Evolutionary conservation across 805 yeast genomes (phyloP), one percentile per base, ranked within the genome.

Genomic region (Wickerhamiella allomyrinae): DNA sequence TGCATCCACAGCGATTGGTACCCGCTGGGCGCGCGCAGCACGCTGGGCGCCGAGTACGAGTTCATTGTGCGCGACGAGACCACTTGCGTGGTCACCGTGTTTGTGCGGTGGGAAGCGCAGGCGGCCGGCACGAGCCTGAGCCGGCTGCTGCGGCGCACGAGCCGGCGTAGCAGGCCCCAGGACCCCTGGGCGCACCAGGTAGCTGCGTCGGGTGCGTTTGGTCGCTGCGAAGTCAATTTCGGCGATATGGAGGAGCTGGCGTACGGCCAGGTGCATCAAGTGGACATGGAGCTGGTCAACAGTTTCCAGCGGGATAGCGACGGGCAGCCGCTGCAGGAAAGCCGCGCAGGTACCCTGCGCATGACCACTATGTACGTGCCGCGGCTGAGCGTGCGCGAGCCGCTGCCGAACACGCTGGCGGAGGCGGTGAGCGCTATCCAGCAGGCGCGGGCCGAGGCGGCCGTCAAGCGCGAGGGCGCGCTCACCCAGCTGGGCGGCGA

Each of bases 401-500:
- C 65, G 7, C 60, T 74, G 37, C 86, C 86, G 1, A 56, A 68
- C 1, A 73, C 79, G 42, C 76, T 79, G 51, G 64, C 62, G 43
- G 63, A 69, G 20, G 71, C 73, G 1, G 34, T 44, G 25, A 48
- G 42, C n/a, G 50, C 46, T 29, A 43, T 52, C 15, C 36, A 14
- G 3, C 42, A 37, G 7, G 52, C 50, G 17, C 67, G 68, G 1
- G 55, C 48, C 38, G 49, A 5, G 51, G 44, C 1, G 61, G 64
- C 24, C 2, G 41, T 40, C 11, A 43, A 37, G 29, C 44, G 53
- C 79, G 40, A 80, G 55, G 96, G 96, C 0, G 77, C 66, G 53
- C 63, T 89, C 62, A 74, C 76, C 52, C 97, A 87, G 61, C 84
- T 79, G 54, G 97, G 97, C 15, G 96, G 96, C 8, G 97, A 87